Percentiles rank a stretch among this genome's conserved stretches.
Conservation (phyloP, 108 stramenopile species). For the Heterococcus sp. region DNA sequence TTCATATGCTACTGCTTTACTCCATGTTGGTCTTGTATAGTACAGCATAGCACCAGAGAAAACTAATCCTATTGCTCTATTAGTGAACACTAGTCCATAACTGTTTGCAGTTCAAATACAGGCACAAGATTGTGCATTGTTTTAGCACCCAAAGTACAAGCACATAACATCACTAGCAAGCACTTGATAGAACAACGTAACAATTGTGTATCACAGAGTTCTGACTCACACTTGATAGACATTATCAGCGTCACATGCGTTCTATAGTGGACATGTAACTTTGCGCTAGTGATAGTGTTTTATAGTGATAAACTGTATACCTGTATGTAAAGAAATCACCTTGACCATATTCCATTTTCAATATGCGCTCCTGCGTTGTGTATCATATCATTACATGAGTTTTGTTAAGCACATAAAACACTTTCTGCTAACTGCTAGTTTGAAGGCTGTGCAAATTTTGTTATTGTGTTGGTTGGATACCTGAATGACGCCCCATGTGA, state of each 20-base stretch:
- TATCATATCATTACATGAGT: no score
- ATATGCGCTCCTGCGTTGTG: conserved; percentile 65
- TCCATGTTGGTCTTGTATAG: conserved; percentile 70
- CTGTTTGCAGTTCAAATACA: background rate
- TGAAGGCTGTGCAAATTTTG: no score
- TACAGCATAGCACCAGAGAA: conserved; percentile 76
- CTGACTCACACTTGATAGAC: background rate
- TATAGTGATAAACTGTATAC: background rate
- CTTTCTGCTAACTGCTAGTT: no score
- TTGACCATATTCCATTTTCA: conserved; percentile 84
- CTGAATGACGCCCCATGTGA: conserved; percentile 95
- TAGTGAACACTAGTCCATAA: conserved; percentile 89
- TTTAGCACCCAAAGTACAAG: background rate
- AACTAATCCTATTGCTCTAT: conserved; percentile 88
- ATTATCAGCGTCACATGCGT: background rate
- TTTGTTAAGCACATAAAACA: no score
- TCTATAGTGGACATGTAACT: background rate
- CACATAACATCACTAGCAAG: background rate
- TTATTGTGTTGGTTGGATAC: no score
- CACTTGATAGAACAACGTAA: background rate
- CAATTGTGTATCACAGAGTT: background rate
- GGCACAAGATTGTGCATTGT: background rate
- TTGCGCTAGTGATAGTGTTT: background rate
- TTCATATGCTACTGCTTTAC: conserved; percentile 81
- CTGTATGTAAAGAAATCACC: conserved; percentile 88